Base-by-base conservation (phyloP, 768 basidiomycete species). In the Lactarius psammicola region DNA sequence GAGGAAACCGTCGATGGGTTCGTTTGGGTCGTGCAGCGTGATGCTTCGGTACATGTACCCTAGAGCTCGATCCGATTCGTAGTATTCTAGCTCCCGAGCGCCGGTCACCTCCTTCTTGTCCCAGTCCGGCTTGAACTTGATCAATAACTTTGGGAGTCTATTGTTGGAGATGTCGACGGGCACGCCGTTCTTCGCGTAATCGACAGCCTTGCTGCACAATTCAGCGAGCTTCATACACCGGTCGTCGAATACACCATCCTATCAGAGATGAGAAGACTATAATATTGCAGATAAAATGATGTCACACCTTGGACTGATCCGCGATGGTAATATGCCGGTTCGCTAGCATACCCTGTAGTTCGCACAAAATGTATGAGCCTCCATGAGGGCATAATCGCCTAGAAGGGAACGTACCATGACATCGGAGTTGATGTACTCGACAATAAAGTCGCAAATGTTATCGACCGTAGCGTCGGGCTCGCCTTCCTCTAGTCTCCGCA, bases 401-500 rank as follows among this genome's bases (percentile, higher is more conserved):
- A 3, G 1, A 7, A 20, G 13, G 26, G 10, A 8, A 71, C 81
- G 23, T 75, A 91, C 90, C 81, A 92, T 75, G 51, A 92, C 83
- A 71, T 94, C 90, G 0, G 90, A 91, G 67, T 90, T 82, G 72
- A 94, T 91, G 63, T 93, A 94, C 70, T 94, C 87, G 17, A 92
- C 85, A 28, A 94, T 78, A 70, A 94, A 94, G 63, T 94, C 80
- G 66, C 88, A 89, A 17, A 94, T 85, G 69, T 92, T 89, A 1
- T 86, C 78, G 5, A 91, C 82, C 0, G 80, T 84, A 62, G 85
- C 84, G 8, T 83, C 80, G n/a, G 7, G 18, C 28, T 81, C 70
- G 26, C 60, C 72, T 20, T 66, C 55, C 2, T 67, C 65, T 0
- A 75, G 66, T 15, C 36, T 54, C 13, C 63, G 28, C 49, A 49